These are phyloP conservation scores for Neoconidiobolus thromboides DNA, from an alignment of 371 early-diverging fungal genomes.

Conservation along the genomic window DNA sequence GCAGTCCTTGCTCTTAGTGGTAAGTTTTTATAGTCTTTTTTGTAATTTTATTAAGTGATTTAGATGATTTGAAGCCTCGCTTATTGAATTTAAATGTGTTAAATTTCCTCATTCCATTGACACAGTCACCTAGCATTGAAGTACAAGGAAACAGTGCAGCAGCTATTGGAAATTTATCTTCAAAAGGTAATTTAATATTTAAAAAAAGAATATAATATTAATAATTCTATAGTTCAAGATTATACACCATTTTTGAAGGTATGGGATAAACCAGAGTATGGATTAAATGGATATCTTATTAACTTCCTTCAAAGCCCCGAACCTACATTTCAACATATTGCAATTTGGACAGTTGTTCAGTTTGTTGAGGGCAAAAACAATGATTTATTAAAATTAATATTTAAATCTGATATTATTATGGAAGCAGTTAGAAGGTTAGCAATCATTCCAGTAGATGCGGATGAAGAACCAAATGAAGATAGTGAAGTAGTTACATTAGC, in stretches of 20 bases:
- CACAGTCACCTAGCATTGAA: slow-evolving; percentile 39
- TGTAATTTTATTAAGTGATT: background rate
- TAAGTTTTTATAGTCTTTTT: slow-evolving; percentile 7
- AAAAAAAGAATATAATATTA: background rate
- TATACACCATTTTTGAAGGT: slow-evolving; percentile 40
- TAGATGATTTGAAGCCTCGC: slow-evolving; percentile 53
- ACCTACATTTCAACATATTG: slow-evolving; percentile 61
- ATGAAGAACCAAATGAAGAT: slow-evolving; percentile 2
- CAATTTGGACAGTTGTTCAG: slow-evolving; percentile 79
- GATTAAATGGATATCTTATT: slow-evolving; percentile 47
- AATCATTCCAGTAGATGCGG: background rate
- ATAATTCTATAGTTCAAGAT: slow-evolving; percentile 23
- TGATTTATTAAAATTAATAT: background rate
- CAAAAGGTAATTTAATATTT: slow-evolving; percentile 24
- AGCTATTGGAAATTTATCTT: slow-evolving; percentile 63
- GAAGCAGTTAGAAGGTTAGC: background rate
- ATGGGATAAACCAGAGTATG: slow-evolving; percentile 46
- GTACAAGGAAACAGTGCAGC: slow-evolving; percentile 71
- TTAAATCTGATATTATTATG: background rate
- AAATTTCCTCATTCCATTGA: slow-evolving; percentile 51
- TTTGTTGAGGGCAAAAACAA: slow-evolving; percentile 39
- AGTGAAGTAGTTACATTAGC: background rate
- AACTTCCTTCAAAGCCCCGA: slow-evolving; percentile 49
- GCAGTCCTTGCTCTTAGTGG: slow-evolving; percentile 63
- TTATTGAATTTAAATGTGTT: slow-evolving; percentile 39